Percentiles rank a stretch among this genome's conserved stretches.
Evolutionary conservation across 108 stramenopile species (phyloP).

Genomic region (Pelagomonas calceolata): DNA sequence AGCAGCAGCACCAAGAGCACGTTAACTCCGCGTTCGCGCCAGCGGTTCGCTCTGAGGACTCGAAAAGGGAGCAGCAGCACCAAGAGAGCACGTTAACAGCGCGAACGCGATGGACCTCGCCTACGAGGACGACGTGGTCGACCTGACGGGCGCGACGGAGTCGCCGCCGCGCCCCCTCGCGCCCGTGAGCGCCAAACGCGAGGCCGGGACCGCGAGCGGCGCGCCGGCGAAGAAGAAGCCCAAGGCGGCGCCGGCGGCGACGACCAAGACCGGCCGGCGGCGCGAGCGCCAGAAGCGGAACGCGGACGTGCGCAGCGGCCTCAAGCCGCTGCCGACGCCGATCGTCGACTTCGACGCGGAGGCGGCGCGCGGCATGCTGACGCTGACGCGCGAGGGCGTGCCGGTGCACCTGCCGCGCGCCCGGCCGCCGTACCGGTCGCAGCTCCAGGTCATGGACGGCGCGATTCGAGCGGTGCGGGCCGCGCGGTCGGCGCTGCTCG

Average conservation of each 20-base stretch:
- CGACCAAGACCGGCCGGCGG: background rate
- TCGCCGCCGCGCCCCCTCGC: too few relatives aligned
- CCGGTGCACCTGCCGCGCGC: background rate
- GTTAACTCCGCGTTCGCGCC: too few relatives aligned
- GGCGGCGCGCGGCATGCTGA: background rate
- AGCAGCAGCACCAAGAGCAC: too few relatives aligned
- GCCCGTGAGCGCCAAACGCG: background rate
- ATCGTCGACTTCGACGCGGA: background rate
- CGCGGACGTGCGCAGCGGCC: background rate
- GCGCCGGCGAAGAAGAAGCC: background rate
- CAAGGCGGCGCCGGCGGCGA: background rate
- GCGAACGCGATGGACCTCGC: too few relatives aligned
- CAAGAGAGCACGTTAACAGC: too few relatives aligned
- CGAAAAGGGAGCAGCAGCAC: too few relatives aligned
- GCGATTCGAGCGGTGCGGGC: background rate
- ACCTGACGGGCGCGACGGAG: too few relatives aligned
- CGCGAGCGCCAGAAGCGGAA: background rate
- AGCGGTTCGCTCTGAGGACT: too few relatives aligned
- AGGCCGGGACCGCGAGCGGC: background rate
- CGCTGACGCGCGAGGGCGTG: background rate
- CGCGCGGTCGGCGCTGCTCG: conserved; percentile 23
- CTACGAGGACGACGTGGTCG: too few relatives aligned
- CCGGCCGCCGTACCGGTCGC: background rate
- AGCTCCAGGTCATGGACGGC: background rate
- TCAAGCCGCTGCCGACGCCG: background rate